phyloP scores from a whole-genome alignment of 148 eudicot genomes.

The Diospyros kaki region DNA sequence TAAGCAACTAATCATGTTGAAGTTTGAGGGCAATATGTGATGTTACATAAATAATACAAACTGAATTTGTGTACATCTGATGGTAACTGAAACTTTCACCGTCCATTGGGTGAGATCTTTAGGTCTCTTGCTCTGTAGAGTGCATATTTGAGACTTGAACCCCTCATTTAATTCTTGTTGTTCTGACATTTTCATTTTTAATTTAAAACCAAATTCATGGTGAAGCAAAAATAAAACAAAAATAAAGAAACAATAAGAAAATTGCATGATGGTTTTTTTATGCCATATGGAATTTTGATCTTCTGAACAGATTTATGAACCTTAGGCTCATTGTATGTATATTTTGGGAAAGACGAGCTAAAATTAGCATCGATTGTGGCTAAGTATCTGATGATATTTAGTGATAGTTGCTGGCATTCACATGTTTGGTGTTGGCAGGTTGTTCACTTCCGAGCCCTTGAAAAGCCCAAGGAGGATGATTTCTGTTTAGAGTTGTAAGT shows the following conservation, averaged over 20 bases:
- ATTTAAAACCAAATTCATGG: no score
- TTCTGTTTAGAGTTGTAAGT: slow-evolving; percentile 86
- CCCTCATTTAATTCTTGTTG: neutral
- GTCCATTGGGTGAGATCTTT: neutral
- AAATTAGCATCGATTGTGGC: neutral
- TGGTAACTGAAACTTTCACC: neutral
- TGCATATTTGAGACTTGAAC: neutral
- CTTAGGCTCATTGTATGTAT: neutral
- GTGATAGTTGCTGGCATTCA: slow-evolving; percentile 9
- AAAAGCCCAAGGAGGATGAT: slow-evolving; percentile 91
- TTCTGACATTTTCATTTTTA: no score
- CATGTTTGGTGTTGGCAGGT: slow-evolving; percentile 38
- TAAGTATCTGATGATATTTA: neutral
- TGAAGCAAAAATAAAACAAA: no score
- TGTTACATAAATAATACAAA: neutral
- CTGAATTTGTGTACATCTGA: neutral
- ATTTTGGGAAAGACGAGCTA: neutral
- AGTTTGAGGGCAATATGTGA: neutral
- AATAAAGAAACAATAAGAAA: neutral
- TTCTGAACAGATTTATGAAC: neutral
- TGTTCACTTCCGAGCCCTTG: slow-evolving; percentile 84
- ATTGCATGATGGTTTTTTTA: neutral
- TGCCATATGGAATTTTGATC: neutral
- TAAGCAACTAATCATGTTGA: neutral
- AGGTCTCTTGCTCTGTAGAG: neutral